Conservation (phyloP, 2,329 filamentous ascomycete genomes). For the Xylaria sp. region DNA sequence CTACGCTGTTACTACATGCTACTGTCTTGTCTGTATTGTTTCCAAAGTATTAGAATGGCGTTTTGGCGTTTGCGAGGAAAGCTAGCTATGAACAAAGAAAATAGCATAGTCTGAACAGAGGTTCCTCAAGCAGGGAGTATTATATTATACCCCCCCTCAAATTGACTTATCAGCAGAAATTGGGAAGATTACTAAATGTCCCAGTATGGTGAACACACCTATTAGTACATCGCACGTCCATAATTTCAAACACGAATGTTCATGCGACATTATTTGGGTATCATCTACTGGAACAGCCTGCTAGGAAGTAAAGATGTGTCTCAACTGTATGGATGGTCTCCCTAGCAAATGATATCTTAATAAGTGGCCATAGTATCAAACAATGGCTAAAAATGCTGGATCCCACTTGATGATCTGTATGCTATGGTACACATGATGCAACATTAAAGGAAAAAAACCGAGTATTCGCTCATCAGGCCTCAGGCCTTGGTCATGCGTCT, state of each 20-base stretch:
- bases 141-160: background rate
- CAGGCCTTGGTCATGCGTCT: background rate
- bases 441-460: constrained; percentile 14
- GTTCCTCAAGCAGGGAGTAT: background rate
- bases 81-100: background rate
- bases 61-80: constrained; percentile 21
- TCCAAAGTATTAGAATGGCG: background rate
- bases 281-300: background rate
- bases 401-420: background rate
- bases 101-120: background rate
- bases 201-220: background rate
- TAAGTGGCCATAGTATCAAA: background rate
- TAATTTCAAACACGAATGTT: background rate
- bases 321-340: background rate
- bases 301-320: background rate
- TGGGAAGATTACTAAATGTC: no score
- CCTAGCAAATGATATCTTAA: background rate
- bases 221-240: background rate
- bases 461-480: background rate
- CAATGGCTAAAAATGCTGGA: constrained; percentile 6
- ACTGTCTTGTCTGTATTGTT: background rate
- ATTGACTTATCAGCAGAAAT: background rate
- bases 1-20: background rate
- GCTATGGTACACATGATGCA: constrained; percentile 16
- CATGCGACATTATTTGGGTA: background rate